Base-by-base conservation (phyloP, 208 protist species). In the Leishmania guyanensis region DNA sequence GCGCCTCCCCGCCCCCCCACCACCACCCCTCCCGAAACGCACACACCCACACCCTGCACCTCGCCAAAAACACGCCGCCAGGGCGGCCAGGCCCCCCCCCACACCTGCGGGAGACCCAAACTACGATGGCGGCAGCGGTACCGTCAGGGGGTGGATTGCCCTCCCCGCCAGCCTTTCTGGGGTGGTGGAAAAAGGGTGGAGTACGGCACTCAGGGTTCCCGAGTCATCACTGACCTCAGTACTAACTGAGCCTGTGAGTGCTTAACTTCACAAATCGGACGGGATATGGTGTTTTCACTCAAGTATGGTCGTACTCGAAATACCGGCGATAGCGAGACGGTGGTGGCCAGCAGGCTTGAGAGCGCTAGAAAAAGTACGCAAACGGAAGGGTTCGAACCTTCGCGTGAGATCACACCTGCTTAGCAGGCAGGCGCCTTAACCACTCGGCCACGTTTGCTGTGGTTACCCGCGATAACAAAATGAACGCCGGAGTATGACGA, bases 371-470 rank as follows among this genome's bases (percentile, higher is more conserved):
- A 93, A 94, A 93, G 79, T 66, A 84, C 91, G 90, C 91, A 95
- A 95, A 95, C 90, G 85, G 91, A 90, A 95, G 89, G 91, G 89
- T 96, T 96, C 92, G 92, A 96, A 96, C 92, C 92, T 96, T 91
- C 92, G 92, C 92, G 90, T 94, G 90, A 96, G 89, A 94, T 96
- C 90, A 94, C 92, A 96, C 88, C 90, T 93, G 90, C 92, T 96
- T 96, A 96, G 92, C 92, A 96, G 92, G 92, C 92, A 93, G 90
- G 88, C 92, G 92, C 92, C 90, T 96, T 96, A 93, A 94, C 91
- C 92, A 96, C 89, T 94, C 92, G 92, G 91, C 91, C 90, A 96
- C 87, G 86, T 96, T 96, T 94, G 92, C 92, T 76, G 72, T 46
- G 12, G 5, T 3, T 0, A 4, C 0, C 0, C 3, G 26, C 2